Evolutionary conservation across 31 red algal genomes (phyloP), one percentile per base, ranked within the genome.

Genomic region (Bonnemaisonia californica): DNA sequence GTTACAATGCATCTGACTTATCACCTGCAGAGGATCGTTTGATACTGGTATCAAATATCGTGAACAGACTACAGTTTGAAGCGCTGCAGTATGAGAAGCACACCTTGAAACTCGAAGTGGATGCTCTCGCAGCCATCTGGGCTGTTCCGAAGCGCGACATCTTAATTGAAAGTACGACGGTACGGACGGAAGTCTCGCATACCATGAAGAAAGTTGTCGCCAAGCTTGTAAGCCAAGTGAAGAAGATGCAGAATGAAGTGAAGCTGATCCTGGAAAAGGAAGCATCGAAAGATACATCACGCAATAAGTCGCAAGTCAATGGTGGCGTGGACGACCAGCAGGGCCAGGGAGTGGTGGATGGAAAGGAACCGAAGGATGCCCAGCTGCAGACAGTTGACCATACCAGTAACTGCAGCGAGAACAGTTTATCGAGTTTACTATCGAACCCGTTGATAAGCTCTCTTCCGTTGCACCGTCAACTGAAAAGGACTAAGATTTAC

Each of bases 231-330:
- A 51, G 80, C 30, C 71, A 78, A 31, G n/a, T 82, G 1, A 91
- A 91, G 78, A 91, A 91, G 63, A 55, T 91, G 33, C 42, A 64
- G 12, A 91, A 78, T 80, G 80, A 91, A 65, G 88, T 91, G 18
- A 91, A 57, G 63, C 54, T 91, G 39, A 36, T 91, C 1, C 54
- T 72, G 21, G 88, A 85, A 38, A 71, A 77, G 71, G 87, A 90
- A 29, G n/a, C 54, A 29, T 57, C 59, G 11, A 90, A 75, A 61
- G 37, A 71, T 38, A 33, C 29, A 11, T 11, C 38, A 55, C 21
- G 40, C 4, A 9, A 35, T 41, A 41, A 38, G 23, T 71, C 23
- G 23, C 42, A 11, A 5, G n/a, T 48, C 12, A 76, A 76, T 31
- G 24, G 5, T n/a, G 5, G 29, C 37, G 31, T 12, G 11, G 36